Base-by-base conservation (phyloP, 495 filamentous ascomycete genomes). In the Talaromyces adpressus region DNA sequence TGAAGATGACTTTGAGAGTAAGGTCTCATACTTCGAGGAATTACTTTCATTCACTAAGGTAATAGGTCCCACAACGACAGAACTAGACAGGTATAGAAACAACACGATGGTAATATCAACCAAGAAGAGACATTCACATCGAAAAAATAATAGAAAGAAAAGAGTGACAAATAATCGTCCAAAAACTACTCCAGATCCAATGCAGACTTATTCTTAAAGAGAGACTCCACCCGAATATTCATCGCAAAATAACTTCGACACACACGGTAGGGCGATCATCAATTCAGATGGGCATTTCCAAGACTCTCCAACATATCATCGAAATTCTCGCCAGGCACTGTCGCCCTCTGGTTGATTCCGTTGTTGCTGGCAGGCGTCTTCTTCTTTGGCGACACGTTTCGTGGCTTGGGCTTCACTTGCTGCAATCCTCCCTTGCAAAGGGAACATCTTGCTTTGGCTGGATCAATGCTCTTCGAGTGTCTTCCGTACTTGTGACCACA, bases 381-480 rank as follows among this genome's bases (percentile, higher is more conserved):
- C 73, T 85, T 87, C 72, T 82, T 83, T 5, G 82, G 80, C 14
- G 74, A 76, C 2, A 74, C 70, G 41, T 73, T 83, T 59, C 89
- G 78, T 14, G 91, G 92, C 60, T 81, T 81, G 0, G 94, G 94
- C 74, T 90, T 90, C 12, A 87, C 85, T 81, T 98, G 94, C 68
- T 85, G 72, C 65, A 98, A 70, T 12, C 69, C 63, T 1, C 86
- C 82, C 62, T 81, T 82, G 67, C 94, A 97, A 5, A 51, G 67
- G 3, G 91, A 90, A 74, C 94, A 98, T 7, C 78, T 78, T 25
- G 89, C 82, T 16, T 81, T 76, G 7, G 60, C 62, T 0, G 87
- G 77, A 69, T 97, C 84, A 52, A 98, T 87, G 64, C 89, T 92
- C 76, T 89, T 90, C 1, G 86, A 90, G 72, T 98, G 93, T 4